A percentile compares a stretch with the other conserved stretches of the same genome.
These are phyloP conservation scores for Takashimella tepidaria DNA, from an alignment of 1,284 basidiomycete genomes.

Conservation along the genomic window DNA sequence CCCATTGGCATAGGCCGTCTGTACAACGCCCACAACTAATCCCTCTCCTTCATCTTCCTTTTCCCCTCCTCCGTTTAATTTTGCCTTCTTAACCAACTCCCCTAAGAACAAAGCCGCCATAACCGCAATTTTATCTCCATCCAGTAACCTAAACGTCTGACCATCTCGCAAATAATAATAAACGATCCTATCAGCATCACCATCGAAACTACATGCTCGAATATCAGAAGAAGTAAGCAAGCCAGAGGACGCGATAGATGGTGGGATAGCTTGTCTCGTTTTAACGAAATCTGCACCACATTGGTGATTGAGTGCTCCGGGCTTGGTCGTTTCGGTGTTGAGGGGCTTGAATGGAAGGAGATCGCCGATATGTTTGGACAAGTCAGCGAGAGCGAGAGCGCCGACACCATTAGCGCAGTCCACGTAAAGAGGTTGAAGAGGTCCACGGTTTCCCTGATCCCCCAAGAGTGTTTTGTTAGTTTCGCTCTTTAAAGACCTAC, in stretches of 20 bases:
- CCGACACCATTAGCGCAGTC: conserved; percentile 99
- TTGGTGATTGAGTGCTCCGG: conserved; percentile 73
- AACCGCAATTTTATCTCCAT: conserved; percentile 97
- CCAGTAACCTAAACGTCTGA: conserved; percentile 77
- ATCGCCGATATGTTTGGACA: conserved; percentile 49
- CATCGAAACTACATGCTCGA: conserved; percentile 88
- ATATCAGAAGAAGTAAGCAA: conserved; percentile 64
- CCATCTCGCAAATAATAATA: conserved; percentile 76
- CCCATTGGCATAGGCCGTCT: conserved; percentile 98
- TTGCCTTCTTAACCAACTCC: conserved; percentile 78
- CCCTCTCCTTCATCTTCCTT: conserved; percentile 11
- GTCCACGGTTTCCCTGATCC: conserved; percentile 55
- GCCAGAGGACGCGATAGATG: conserved; percentile 32
- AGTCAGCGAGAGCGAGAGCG: conserved; percentile 61
- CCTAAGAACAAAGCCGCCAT: conserved; percentile 90
- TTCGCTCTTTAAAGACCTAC: no score
- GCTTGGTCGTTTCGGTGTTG: conserved; percentile 62
- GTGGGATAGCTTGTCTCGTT: conserved; percentile 78
- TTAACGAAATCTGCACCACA: conserved; percentile 99
- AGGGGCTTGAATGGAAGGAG: conserved; percentile 50
- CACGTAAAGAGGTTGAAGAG: conserved; percentile 57
- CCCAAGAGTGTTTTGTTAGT: no score
- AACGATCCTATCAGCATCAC: conserved; percentile 95
- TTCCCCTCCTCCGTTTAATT: conserved; percentile 51
- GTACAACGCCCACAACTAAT: conserved; percentile 85